A percentile compares a stretch with the other conserved stretches of the same genome.
These are phyloP conservation scores for Fusarium chaquense DNA, from an alignment of 2,329 filamentous ascomycete species.

Conservation along the genomic window DNA sequence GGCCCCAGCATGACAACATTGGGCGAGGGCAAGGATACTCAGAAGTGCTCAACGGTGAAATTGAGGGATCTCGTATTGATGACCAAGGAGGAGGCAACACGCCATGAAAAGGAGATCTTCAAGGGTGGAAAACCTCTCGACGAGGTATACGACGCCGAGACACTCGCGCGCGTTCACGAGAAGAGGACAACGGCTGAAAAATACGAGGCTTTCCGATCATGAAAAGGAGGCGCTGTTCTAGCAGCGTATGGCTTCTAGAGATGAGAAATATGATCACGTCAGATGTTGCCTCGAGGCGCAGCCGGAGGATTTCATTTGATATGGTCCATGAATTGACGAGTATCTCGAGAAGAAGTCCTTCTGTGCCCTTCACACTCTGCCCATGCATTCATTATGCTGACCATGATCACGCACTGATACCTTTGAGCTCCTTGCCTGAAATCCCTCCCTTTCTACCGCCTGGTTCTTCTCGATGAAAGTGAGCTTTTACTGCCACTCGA, in stretches of 20 bases:
- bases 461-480: not conserved
- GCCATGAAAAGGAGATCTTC: conserved; percentile 84
- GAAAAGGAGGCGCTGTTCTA: not conserved
- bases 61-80: conserved; percentile 84
- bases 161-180: conserved; percentile 74
- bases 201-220: conserved; percentile 64
- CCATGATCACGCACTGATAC: not conserved
- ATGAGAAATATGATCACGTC: conserved; percentile 6
- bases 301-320: not conserved
- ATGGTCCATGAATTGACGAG: conserved; percentile 15
- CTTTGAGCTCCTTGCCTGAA: not conserved
- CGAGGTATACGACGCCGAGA: conserved; percentile 78
- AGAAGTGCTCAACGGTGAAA: conserved; percentile 78
- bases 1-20: conserved; percentile 68
- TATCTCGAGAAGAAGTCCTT: not conserved
- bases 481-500: not conserved
- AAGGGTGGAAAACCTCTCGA: conserved; percentile 74
- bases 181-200: conserved; percentile 75
- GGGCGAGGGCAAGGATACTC: conserved; percentile 75
- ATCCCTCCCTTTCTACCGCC: not conserved
- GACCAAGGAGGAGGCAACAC: conserved; percentile 88
- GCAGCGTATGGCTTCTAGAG: not conserved
- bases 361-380: not conserved
- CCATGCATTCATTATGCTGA: not conserved
- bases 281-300: not conserved